These are phyloP conservation scores for Albugo laibachii DNA, from an alignment of 352 stramenopile species.

Conservation along the genomic window DNA sequence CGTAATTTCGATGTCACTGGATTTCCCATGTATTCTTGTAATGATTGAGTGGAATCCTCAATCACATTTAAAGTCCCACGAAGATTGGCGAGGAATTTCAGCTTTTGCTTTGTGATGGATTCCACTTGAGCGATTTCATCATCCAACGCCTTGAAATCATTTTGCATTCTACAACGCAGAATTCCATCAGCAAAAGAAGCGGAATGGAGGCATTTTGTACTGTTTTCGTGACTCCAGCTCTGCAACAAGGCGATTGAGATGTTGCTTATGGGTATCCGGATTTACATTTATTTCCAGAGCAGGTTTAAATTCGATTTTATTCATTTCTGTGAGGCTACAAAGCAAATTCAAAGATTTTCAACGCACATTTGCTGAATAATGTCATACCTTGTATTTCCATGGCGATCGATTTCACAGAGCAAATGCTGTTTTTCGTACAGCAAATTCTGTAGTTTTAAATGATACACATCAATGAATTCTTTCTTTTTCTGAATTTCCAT, in stretches of 20 bases:
- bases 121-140: conserved; percentile 36
- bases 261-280: conserved; percentile 24
- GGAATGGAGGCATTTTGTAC: conserved; percentile 8
- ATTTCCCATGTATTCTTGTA: conserved; percentile 40
- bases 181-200: neutral
- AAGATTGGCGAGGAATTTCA: conserved; percentile 30
- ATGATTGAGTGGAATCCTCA: conserved; percentile 27
- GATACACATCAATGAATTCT: conserved; percentile 43
- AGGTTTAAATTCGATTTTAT: conserved; percentile 48
- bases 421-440: conserved; percentile 73
- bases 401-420: conserved; percentile 52
- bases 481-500: conserved; percentile 51
- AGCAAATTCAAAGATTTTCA: neutral
- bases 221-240: conserved; percentile 39
- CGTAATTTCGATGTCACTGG: conserved; percentile 19
- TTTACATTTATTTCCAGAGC: conserved; percentile 33
- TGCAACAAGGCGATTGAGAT: conserved; percentile 42
- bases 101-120: conserved; percentile 28
- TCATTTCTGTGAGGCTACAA: conserved; percentile 46
- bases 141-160: conserved; percentile 36
- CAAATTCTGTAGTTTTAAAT: conserved; percentile 62
- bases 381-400: conserved; percentile 26
- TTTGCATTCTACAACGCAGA: conserved; percentile 17
- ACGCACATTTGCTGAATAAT: neutral
- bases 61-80: conserved; percentile 26